Conservation (phyloP, 2,329 filamentous ascomycete genomes). For the Neonectria magnoliae region DNA sequence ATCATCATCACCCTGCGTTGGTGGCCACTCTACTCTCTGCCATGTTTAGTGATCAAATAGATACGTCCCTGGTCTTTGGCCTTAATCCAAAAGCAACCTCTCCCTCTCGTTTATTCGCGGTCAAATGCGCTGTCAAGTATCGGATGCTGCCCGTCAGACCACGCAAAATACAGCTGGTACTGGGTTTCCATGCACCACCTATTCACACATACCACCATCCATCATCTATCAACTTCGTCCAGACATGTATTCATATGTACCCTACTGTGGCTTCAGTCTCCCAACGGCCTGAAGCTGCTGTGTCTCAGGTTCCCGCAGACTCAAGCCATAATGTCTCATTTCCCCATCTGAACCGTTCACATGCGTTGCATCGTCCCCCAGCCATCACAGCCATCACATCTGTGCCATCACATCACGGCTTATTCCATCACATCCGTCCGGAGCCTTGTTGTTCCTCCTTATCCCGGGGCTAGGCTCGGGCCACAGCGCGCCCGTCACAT, state of each 20-base stretch:
- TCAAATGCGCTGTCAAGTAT: background rate
- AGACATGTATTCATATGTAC: too few species aligned
- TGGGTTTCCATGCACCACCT: background rate
- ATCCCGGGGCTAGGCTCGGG: conserved; percentile 32
- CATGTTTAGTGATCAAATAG: too few species aligned
- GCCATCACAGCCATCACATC: conserved; percentile 2
- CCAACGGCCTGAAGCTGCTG: background rate
- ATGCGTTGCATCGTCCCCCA: conserved; percentile 1
- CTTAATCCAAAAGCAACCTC: too few species aligned
- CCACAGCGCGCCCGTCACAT: conserved; percentile 31
- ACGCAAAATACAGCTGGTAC: background rate
- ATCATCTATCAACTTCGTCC: background rate
- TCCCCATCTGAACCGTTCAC: conserved; percentile 1
- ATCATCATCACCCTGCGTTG: background rate
- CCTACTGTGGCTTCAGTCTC: background rate
- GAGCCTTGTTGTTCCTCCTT: conserved; percentile 20
- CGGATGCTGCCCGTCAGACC: background rate
- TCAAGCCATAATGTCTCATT: conserved; percentile 9
- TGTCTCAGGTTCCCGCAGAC: background rate
- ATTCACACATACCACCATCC: background rate
- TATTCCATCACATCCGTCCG: background rate
- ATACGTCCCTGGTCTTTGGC: background rate
- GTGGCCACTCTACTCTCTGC: background rate
- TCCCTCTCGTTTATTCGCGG: background rate
- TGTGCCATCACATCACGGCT: background rate